Percentiles rank a stretch among this genome's conserved stretches.
These are phyloP conservation scores for Malassezia furfur DNA, from an alignment of 1,284 basidiomycete species.

Conservation along the genomic window DNA sequence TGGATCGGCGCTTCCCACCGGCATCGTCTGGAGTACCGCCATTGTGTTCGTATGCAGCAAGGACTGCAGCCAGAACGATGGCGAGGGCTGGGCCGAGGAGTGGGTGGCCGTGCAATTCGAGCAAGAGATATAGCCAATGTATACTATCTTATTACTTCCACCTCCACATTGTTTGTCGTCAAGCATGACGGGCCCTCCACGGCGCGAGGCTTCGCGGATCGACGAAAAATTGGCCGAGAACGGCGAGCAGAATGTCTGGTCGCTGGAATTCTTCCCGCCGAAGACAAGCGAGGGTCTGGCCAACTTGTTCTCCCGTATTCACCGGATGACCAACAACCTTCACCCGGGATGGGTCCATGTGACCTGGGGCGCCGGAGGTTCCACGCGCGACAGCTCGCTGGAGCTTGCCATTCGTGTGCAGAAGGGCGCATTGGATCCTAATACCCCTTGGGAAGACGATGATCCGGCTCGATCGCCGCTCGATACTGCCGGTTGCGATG, in stretches of 20 bases:
- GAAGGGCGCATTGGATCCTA: slow-evolving; percentile 29
- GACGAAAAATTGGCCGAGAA: slow-evolving; percentile 12
- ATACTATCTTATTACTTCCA: no score
- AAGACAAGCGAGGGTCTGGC: slow-evolving; percentile 80
- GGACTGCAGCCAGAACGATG: slow-evolving; percentile 24
- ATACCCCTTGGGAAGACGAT: slow-evolving; percentile 10
- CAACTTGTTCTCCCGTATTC: slow-evolving; percentile 48
- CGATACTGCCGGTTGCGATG: slow-evolving; percentile 60
- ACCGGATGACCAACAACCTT: slow-evolving; percentile 60
- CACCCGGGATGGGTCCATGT: slow-evolving; percentile 55
- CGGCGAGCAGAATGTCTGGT: slow-evolving; percentile 43
- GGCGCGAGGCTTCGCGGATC: slow-evolving; percentile 1
- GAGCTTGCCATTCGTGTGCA: slow-evolving; percentile 56
- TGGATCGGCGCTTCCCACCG: slow-evolving; percentile 20
- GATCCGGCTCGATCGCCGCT: not conserved
- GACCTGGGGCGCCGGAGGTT: slow-evolving; percentile 95
- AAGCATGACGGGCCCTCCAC: not conserved
- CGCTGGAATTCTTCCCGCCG: slow-evolving; percentile 90
- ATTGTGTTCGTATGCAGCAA: slow-evolving; percentile 39
- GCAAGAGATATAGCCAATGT: not conserved
- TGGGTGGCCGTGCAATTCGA: slow-evolving; percentile 25
- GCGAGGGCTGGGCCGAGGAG: slow-evolving; percentile 34
- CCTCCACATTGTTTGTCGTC: not conserved
- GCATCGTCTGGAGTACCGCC: slow-evolving; percentile 40
- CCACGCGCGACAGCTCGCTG: slow-evolving; percentile 75